Conservation (phyloP, 2,329 filamentous ascomycete species). For the Aureobasidium sp. region DNA sequence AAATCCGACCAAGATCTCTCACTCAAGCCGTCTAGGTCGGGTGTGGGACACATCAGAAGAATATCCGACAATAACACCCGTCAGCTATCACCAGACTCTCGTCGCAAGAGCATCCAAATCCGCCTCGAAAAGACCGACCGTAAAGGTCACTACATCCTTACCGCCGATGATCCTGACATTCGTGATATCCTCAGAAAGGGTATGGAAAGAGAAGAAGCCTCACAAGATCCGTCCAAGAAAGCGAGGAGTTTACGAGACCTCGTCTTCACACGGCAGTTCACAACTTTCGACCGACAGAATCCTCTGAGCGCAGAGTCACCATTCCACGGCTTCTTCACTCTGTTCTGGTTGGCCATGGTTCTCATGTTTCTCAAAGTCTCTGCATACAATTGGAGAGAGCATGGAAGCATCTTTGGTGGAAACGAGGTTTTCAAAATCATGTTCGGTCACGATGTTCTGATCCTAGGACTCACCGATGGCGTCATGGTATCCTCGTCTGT, state of each 20-base stretch:
- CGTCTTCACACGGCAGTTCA: constrained; percentile 66
- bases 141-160: constrained; percentile 43
- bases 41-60: constrained; percentile 14
- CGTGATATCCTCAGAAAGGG: constrained; percentile 39
- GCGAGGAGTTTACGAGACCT: constrained; percentile 45
- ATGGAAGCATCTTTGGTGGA: constrained; percentile 61
- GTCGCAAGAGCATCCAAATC: constrained; percentile 39
- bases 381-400: constrained; percentile 59
- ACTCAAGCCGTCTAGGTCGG: neutral
- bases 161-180: constrained; percentile 43
- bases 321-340: constrained; percentile 71
- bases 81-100: constrained; percentile 8
- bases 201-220: constrained; percentile 36
- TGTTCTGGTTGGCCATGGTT: constrained; percentile 68
- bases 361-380: constrained; percentile 61
- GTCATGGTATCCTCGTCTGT: constrained; percentile 60
- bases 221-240: constrained; percentile 27
- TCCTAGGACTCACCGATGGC: constrained; percentile 56
- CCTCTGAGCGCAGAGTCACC: constrained; percentile 56
- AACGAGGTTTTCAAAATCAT: constrained; percentile 68
- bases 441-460: constrained; percentile 48
- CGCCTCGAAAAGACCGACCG: constrained; percentile 39
- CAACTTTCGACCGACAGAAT: constrained; percentile 68
- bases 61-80: constrained; percentile 6
- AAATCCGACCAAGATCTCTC: constrained; percentile 4